A percentile compares a stretch with the other conserved stretches of the same genome.
Evolutionary conservation across 345 rosid species (phyloP).

Genomic region (Pistacia integerrima): DNA sequence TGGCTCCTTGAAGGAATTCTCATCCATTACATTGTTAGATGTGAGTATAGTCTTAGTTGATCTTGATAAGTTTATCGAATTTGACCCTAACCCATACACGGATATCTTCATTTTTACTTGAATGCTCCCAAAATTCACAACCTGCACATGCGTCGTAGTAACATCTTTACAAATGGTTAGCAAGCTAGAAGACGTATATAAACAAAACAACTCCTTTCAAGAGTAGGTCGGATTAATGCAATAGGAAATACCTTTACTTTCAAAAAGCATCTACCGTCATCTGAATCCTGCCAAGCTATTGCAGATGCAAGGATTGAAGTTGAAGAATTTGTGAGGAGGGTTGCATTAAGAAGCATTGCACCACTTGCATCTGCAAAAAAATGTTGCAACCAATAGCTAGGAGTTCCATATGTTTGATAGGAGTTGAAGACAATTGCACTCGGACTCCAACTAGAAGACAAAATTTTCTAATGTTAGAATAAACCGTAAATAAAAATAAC

Average conservation of each 20-base stretch:
- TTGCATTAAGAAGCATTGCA: slow-evolving; percentile 67
- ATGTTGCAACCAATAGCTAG: too few relatives aligned
- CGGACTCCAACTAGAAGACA: slow-evolving; percentile 74
- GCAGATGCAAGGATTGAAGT: slow-evolving; percentile 67
- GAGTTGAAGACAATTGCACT: slow-evolving; percentile 92
- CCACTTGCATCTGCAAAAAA: slow-evolving; percentile 47
- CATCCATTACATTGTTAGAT: slow-evolving; percentile 73
- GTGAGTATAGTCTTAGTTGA: slow-evolving; percentile 60
- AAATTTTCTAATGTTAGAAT: slow-evolving; percentile 14
- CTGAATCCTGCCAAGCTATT: slow-evolving; percentile 44
- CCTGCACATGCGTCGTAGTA: slow-evolving; percentile 30
- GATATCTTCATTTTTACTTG: slow-evolving; percentile 49
- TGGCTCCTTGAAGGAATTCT: slow-evolving; percentile 74
- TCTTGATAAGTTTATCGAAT: slow-evolving; percentile 41
- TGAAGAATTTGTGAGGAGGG: slow-evolving; percentile 52
- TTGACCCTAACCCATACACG: slow-evolving; percentile 59
- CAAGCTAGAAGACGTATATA: neutral
- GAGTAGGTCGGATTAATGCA: neutral
- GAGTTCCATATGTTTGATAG: slow-evolving; percentile 47
- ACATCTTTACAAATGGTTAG: neutral
- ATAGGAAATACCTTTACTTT: neutral
- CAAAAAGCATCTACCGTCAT: too few relatives aligned
- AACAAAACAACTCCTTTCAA: neutral
- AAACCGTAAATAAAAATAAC: neutral
- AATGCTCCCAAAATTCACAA: slow-evolving; percentile 73